Percentiles rank a stretch among this genome's conserved stretches.
Evolutionary conservation across 225 moss, liverwort and hornwort species (phyloP).

Genomic region (Antitrichia curtipendula): DNA sequence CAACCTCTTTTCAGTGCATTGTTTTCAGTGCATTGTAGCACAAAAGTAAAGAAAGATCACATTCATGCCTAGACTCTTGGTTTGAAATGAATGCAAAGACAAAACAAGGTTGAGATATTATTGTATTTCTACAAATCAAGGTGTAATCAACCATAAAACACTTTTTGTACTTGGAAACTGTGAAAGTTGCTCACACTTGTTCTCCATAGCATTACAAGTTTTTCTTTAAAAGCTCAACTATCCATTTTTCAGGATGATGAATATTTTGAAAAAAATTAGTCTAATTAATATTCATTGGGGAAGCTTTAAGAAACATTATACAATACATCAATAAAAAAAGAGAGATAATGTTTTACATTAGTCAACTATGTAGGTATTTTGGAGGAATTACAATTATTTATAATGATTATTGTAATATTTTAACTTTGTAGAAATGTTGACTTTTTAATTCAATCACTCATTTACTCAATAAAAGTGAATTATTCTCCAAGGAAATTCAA

Average conservation of each 20-base stretch:
- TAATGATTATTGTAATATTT: too few relatives aligned
- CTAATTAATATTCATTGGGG: neutral
- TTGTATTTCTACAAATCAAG: neutral
- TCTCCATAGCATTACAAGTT: neutral
- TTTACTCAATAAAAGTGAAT: neutral
- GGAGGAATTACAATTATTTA: too few relatives aligned
- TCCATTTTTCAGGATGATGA: neutral
- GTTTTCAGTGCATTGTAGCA: too few relatives aligned
- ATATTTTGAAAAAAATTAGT: neutral
- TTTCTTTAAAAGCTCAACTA: neutral
- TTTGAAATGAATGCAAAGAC: neutral
- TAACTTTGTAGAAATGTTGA: neutral
- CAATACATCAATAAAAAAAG: neutral
- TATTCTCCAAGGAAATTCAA: neutral
- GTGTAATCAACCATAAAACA: neutral
- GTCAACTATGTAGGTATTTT: neutral
- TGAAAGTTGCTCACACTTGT: neutral
- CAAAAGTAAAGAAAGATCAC: neutral
- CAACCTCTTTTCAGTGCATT: too few relatives aligned
- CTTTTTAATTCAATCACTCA: neutral
- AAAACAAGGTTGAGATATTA: neutral
- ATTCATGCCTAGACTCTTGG: neutral
- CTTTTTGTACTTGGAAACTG: accelerated
- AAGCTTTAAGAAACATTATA: neutral
- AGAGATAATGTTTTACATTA: neutral